These are phyloP conservation scores for Fomitopsis palustris DNA, from an alignment of 1,284 basidiomycete species.

Conservation along the genomic window DNA sequence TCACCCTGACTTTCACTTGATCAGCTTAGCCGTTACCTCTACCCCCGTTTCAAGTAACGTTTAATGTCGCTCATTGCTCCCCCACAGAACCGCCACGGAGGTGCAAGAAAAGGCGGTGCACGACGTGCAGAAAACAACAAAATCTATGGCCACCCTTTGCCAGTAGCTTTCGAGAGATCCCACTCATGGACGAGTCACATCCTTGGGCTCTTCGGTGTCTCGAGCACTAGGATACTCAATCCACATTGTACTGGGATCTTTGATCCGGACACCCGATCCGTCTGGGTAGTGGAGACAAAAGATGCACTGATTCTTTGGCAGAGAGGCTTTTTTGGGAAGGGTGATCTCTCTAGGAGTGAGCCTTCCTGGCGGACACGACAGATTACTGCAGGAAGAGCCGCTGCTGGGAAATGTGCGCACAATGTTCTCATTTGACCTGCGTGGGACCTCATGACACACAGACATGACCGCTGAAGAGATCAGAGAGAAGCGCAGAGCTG, in stretches of 20 bases:
- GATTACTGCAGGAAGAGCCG: conserved; percentile 55
- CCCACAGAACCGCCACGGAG: conserved; percentile 27
- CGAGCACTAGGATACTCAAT: conserved; percentile 46
- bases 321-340: conserved; percentile 96
- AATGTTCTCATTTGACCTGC: not conserved
- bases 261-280: conserved; percentile 71
- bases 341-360: conserved; percentile 89
- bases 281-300: conserved; percentile 69
- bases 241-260: conserved; percentile 68
- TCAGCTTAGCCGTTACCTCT: not conserved
- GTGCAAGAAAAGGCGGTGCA: conserved; percentile 45
- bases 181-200: conserved; percentile 35
- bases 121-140: conserved; percentile 59
- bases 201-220: conserved; percentile 53
- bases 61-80: conserved; percentile 47
- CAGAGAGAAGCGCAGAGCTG: conserved; percentile 78
- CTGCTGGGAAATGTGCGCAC: conserved; percentile 53
- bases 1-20: not conserved
- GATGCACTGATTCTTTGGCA: conserved; percentile 79
- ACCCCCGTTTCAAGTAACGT: not conserved
- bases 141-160: conserved; percentile 64
- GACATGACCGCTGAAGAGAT: conserved; percentile 84
- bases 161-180: conserved; percentile 47
- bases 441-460: conserved; percentile 23
- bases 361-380: conserved; percentile 87